Conservation (phyloP, 441 rosid species). For the Aquilaria agallochum region DNA sequence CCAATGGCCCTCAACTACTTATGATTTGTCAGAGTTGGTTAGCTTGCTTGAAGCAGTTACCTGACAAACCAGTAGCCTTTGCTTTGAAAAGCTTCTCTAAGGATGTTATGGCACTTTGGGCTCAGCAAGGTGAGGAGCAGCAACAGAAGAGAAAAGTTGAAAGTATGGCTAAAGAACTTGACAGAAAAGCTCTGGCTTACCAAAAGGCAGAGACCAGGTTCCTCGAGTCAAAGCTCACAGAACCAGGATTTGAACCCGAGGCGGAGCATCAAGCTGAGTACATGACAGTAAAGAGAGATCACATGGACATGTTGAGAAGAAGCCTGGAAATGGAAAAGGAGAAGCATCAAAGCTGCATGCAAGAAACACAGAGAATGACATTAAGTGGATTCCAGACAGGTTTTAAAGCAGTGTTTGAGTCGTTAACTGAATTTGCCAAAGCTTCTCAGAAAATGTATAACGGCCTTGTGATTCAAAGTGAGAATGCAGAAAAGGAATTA, state of each 20-base stretch:
- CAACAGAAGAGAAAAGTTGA: slow-evolving; percentile 86
- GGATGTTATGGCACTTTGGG: slow-evolving; percentile 67
- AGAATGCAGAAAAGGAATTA: slow-evolving; percentile 24
- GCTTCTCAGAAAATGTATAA: slow-evolving; percentile 51
- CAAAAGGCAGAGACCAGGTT: slow-evolving; percentile 55
- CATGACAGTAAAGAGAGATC: slow-evolving; percentile 48
- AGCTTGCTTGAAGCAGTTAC: slow-evolving; percentile 54
- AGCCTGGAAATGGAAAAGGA: slow-evolving; percentile 67
- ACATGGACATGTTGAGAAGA: slow-evolving; percentile 53
- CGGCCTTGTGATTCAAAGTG: slow-evolving; percentile 35
- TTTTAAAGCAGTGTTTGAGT: slow-evolving; percentile 42
- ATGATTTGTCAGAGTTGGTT: slow-evolving; percentile 69
- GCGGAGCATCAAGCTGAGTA: slow-evolving; percentile 27
- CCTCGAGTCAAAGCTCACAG: slow-evolving; percentile 41
- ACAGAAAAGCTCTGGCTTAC: slow-evolving; percentile 46
- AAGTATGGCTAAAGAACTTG: slow-evolving; percentile 68
- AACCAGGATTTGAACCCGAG: slow-evolving; percentile 31
- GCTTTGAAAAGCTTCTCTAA: slow-evolving; percentile 74
- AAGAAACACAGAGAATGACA: slow-evolving; percentile 60
- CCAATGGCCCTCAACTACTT: slow-evolving; percentile 70
- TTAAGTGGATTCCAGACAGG: slow-evolving; percentile 53
- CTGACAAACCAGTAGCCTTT: slow-evolving; percentile 45
- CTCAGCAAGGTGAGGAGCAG: slow-evolving; percentile 82
- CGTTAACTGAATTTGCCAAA: slow-evolving; percentile 49
- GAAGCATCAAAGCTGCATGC: slow-evolving; percentile 51